These are phyloP conservation scores for Castanopsis chinensis DNA, from an alignment of 306 rosid genomes.

Conservation along the genomic window DNA sequence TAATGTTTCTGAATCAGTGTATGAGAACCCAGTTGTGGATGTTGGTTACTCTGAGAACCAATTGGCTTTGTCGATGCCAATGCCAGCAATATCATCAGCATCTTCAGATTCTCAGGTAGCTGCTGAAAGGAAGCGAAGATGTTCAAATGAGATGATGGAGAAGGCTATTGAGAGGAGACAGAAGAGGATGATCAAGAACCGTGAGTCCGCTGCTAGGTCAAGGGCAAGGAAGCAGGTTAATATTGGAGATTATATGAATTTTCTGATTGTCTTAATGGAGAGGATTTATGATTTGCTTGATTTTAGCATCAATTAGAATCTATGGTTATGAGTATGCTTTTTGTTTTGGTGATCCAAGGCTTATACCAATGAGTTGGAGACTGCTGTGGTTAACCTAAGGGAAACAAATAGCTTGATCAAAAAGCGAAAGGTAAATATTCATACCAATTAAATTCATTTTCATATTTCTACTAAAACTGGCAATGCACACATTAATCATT, in stretches of 20 bases:
- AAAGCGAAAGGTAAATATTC: conserved; percentile 49
- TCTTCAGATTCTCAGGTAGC: conserved; percentile 35
- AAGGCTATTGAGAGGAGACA: conserved; percentile 45
- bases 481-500: too few species aligned
- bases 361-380: conserved; percentile 43
- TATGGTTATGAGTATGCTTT: not conserved
- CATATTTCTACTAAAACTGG: too few species aligned
- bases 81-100: conserved; percentile 21
- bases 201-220: conserved; percentile 72
- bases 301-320: not conserved
- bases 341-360: conserved; percentile 40
- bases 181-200: conserved; percentile 69
- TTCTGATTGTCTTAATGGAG: not conserved
- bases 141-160: conserved; percentile 39
- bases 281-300: not conserved
- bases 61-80: conserved; percentile 22
- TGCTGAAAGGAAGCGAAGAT: conserved; percentile 22
- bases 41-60: conserved; percentile 36
- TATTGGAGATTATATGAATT: not conserved
- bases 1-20: conserved; percentile 20
- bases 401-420: conserved; percentile 31
- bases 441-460: not conserved
- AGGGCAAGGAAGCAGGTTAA: conserved; percentile 73
- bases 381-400: conserved; percentile 29
- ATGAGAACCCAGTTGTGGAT: conserved; percentile 28